Evolutionary conservation across 2,329 filamentous ascomycete genomes (phyloP).

Genomic region (Pezicula radicicola): DNA sequence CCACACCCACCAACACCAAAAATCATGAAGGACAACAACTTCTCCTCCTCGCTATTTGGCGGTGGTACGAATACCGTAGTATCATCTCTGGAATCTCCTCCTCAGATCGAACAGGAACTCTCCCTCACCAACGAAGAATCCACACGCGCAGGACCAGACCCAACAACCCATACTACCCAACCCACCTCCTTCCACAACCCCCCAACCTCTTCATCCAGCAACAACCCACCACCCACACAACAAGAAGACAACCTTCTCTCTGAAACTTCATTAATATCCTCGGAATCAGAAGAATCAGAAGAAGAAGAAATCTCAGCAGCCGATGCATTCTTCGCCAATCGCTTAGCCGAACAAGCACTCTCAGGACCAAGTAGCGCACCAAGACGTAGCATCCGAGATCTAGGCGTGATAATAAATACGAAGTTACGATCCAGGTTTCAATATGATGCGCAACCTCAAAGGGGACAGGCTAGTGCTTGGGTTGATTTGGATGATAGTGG

Average conservation of each 20-base stretch:
- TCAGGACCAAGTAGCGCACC: neutral
- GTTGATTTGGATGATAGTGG: slow-evolving; percentile 25
- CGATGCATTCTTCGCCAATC: neutral
- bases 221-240: too few relatives aligned
- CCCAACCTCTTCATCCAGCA: too few relatives aligned
- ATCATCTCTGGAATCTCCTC: too few relatives aligned
- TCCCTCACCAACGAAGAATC: too few relatives aligned
- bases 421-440: neutral
- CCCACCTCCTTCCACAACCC: too few relatives aligned
- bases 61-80: too few relatives aligned
- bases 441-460: neutral
- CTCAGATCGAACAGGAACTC: too few relatives aligned
- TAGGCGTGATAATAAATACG: neutral
- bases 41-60: too few relatives aligned
- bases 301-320: neutral
- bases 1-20: too few relatives aligned
- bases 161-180: too few relatives aligned
- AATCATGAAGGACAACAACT: too few relatives aligned
- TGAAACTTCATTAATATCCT: neutral
- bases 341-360: neutral
- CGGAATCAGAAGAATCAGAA: neutral
- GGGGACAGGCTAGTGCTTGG: neutral
- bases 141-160: too few relatives aligned
- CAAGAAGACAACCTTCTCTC: neutral
- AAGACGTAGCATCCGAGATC: neutral